Percentiles rank a stretch among this genome's conserved stretches.
These are phyloP conservation scores for Microthlaspi erraticum DNA, from an alignment of 345 rosid species.

Conservation along the genomic window DNA sequence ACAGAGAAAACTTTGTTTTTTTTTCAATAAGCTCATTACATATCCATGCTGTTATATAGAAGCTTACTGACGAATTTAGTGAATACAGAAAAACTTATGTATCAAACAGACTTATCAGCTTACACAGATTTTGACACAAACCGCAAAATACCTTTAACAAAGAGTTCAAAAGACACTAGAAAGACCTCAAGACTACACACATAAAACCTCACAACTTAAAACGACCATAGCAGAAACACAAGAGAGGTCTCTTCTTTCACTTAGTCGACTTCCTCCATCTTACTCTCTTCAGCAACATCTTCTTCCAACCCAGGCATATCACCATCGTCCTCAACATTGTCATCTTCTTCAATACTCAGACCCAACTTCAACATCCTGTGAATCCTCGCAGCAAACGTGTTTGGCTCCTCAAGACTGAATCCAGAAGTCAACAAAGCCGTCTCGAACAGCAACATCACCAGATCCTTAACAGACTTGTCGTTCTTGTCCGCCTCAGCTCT, in stretches of 20 bases:
- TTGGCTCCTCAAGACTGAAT: conserved; percentile 87
- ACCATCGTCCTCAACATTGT: conserved; percentile 55
- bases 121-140: not conserved
- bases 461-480: conserved; percentile 86
- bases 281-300: conserved; percentile 83
- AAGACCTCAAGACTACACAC: not conserved
- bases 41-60: no score
- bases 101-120: no score
- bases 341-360: conserved; percentile 79
- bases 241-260: not conserved
- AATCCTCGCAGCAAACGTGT: conserved; percentile 77
- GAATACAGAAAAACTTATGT: no score
- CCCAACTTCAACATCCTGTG: conserved; percentile 93
- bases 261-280: conserved; percentile 93
- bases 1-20: no score
- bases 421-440: conserved; percentile 84
- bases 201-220: not conserved
- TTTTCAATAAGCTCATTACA: no score
- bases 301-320: conserved; percentile 89
- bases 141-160: not conserved
- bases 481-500: conserved; percentile 82
- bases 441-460: conserved; percentile 75
- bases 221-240: not conserved
- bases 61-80: no score
- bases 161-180: not conserved